Evolutionary conservation across 768 basidiomycete genomes (phyloP).

Genomic region (Thelephora ganbajun): DNA sequence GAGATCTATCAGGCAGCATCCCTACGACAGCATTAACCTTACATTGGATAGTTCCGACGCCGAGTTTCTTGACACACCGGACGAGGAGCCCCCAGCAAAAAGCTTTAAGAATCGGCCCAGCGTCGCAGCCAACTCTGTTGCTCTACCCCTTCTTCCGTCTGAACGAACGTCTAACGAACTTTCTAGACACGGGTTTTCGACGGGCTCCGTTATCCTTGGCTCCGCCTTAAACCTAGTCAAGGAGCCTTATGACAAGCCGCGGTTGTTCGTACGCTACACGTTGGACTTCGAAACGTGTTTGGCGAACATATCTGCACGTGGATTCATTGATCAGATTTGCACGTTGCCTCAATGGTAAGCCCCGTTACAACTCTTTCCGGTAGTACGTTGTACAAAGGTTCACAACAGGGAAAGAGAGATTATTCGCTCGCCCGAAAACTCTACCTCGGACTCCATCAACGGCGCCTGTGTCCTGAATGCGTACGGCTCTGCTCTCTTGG

Average conservation of each 20-base stretch:
- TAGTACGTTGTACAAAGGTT: not conserved
- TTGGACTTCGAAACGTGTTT: constrained; percentile 8
- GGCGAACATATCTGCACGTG: constrained; percentile 23
- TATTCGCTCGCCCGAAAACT: not conserved
- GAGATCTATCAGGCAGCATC: no score
- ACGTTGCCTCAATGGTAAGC: constrained; percentile 5
- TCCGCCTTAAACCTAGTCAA: constrained; percentile 4
- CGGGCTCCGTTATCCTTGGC: constrained; percentile 5
- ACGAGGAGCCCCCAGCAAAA: no score
- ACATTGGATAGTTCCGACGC: no score
- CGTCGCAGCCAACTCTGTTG: no score
- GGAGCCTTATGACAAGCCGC: constrained; percentile 24
- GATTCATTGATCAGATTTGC: constrained; percentile 17
- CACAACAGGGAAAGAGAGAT: not conserved
- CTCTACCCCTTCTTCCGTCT: no score
- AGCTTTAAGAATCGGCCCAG: no score
- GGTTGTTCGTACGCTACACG: constrained; percentile 16
- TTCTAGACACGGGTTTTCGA: not conserved
- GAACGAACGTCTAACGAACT: no score
- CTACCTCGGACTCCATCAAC: constrained; percentile 21
- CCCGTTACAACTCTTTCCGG: not conserved
- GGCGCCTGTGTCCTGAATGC: constrained; percentile 26
- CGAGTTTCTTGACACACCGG: no score
- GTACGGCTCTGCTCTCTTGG: constrained; percentile 13
- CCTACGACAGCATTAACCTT: no score